Percentiles rank a stretch among this genome's conserved stretches.
These are phyloP conservation scores for Anthracocystis walkeri DNA, from an alignment of 1,284 basidiomycete species.

Conservation along the genomic window DNA sequence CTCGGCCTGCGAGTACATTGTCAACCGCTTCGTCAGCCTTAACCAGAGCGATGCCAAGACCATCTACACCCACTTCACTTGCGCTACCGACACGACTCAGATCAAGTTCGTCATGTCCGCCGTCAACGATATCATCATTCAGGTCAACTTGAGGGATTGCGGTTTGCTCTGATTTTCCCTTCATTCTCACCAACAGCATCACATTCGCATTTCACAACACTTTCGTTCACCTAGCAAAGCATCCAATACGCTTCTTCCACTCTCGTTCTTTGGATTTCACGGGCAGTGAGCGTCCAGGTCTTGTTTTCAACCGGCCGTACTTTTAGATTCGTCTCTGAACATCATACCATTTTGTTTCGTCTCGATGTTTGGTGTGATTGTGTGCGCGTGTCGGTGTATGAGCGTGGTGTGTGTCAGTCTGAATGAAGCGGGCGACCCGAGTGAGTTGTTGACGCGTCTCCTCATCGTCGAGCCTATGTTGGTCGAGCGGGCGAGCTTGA, in stretches of 20 bases:
- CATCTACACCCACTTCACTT: slow-evolving; percentile 81
- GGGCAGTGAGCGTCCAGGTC: neutral
- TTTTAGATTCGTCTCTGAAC: slow-evolving; percentile 1
- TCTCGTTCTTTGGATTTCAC: neutral
- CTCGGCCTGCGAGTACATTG: slow-evolving; percentile 66
- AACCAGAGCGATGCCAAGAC: slow-evolving; percentile 64
- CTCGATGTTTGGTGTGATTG: neutral
- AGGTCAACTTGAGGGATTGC: slow-evolving; percentile 84
- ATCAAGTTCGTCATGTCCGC: slow-evolving; percentile 74
- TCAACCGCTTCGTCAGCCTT: slow-evolving; percentile 61
- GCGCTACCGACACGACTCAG: slow-evolving; percentile 88
- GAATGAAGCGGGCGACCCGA: no score
- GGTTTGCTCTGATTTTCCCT: slow-evolving; percentile 76
- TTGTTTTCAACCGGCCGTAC: neutral
- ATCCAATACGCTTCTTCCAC: neutral
- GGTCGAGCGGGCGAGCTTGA: no score
- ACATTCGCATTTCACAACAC: slow-evolving; percentile 7
- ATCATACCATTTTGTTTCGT: slow-evolving; percentile 2
- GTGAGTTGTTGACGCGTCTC: no score
- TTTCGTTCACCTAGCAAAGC: neutral
- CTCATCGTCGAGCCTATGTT: no score
- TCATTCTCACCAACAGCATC: slow-evolving; percentile 5
- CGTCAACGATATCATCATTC: slow-evolving; percentile 75
- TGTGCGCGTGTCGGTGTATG: neutral
- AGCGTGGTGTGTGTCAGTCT: no score